These are phyloP conservation scores for Aegilops sharonensis DNA, from an alignment of 176 grass and related monocot genomes.

Conservation along the genomic window DNA sequence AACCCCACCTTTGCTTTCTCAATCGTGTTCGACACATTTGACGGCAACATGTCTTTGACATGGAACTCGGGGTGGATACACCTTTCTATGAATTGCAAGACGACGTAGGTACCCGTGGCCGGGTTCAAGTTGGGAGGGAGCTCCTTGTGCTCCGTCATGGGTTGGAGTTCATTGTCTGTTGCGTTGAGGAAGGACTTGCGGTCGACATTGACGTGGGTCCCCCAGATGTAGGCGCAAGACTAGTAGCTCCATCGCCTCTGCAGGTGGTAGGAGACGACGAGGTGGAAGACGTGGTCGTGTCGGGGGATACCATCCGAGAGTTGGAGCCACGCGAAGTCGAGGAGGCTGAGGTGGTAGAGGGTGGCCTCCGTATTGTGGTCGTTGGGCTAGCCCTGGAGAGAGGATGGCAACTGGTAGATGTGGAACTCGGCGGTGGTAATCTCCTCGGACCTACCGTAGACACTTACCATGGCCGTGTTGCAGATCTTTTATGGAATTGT, in stretches of 20 bases:
- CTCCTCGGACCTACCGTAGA: too few species aligned
- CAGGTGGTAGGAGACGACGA: conserved; percentile 69
- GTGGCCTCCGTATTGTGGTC: conserved; percentile 23
- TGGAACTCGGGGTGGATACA: conserved; percentile 47
- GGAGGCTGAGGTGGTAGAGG: conserved; percentile 56
- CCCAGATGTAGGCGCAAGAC: conserved; percentile 47
- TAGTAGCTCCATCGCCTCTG: background rate
- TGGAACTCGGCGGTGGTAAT: background rate
- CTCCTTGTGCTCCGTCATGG: conserved; percentile 27
- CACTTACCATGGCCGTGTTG: too few species aligned
- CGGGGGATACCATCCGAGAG: conserved; percentile 30
- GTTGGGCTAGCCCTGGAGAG: background rate
- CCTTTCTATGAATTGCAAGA: conserved; percentile 52
- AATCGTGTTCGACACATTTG: background rate
- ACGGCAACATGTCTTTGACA: conserved; percentile 65
- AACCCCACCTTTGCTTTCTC: too few species aligned
- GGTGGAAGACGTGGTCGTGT: conserved; percentile 39
- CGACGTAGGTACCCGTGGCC: conserved; percentile 5
- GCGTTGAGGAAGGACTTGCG: conserved; percentile 48
- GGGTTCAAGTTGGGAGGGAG: conserved; percentile 35
- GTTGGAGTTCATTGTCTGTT: conserved; percentile 34
- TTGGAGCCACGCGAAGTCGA: conserved; percentile 53
- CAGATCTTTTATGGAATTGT: too few species aligned
- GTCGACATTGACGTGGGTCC: conserved; percentile 43
- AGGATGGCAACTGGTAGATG: background rate